A percentile compares a stretch with the other conserved stretches of the same genome.
Conservation (phyloP, 176 grass and related monocot species). For the Oryza australiensis region DNA sequence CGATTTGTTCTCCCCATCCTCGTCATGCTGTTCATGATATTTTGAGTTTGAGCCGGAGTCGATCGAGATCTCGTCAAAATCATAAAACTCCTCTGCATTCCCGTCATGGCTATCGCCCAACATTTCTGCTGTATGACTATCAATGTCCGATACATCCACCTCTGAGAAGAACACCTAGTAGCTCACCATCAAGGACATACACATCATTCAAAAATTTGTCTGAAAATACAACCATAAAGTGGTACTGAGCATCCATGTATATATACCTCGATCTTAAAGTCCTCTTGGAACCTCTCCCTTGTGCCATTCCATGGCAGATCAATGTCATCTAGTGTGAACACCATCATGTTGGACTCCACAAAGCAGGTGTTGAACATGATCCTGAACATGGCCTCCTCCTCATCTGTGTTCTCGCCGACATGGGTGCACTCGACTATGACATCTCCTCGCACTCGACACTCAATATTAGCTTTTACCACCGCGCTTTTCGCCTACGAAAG, state of each 20-base stretch:
- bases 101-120: slow-evolving; percentile 20
- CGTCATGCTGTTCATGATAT: not conserved
- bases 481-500: slow-evolving; percentile 30
- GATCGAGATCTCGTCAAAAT: slow-evolving; percentile 41
- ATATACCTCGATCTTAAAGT: slow-evolving; percentile 64
- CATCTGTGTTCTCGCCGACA: not conserved
- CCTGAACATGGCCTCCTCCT: slow-evolving; percentile 50
- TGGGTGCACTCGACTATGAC: slow-evolving; percentile 56
- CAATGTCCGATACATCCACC: slow-evolving; percentile 25
- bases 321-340: slow-evolving; percentile 51
- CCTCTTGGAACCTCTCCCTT: slow-evolving; percentile 39
- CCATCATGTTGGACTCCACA: slow-evolving; percentile 49
- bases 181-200: not conserved
- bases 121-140: slow-evolving; percentile 33
- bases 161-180: slow-evolving; percentile 61
- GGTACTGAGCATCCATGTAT: not conserved
- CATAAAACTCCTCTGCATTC: slow-evolving; percentile 46
- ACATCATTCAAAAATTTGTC: not conserved
- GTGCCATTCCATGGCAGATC: slow-evolving; percentile 49
- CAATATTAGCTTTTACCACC: slow-evolving; percentile 38
- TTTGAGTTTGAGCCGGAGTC: not conserved
- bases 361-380: slow-evolving; percentile 70
- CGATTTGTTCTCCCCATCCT: not conserved
- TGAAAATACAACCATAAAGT: not conserved
- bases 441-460: slow-evolving; percentile 50